Conservation (phyloP, 2,329 filamentous ascomycete species). For the Aspergillus luchuensis region DNA sequence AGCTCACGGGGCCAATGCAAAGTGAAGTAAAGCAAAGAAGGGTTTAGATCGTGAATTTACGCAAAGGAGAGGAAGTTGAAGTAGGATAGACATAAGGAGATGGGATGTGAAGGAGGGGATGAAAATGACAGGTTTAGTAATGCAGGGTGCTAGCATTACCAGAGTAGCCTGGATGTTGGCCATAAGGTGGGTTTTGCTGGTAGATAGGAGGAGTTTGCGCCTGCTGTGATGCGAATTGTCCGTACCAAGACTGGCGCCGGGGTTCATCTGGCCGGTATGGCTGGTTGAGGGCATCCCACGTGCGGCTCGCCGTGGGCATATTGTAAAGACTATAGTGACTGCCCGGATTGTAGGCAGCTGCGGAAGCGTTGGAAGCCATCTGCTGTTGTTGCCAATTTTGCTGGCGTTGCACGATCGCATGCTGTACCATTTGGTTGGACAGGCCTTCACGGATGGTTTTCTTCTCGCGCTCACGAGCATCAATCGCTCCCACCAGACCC, state of each 20-base stretch:
- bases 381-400: constrained; percentile 52
- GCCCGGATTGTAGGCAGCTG: constrained; percentile 17
- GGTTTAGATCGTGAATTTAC: constrained; percentile 11
- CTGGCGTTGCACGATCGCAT: constrained; percentile 70
- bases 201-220: constrained; percentile 28
- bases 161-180: constrained; percentile 31
- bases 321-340: constrained; percentile 34
- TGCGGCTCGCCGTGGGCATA: constrained; percentile 38
- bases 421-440: constrained; percentile 70
- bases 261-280: constrained; percentile 33
- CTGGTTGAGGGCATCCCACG: constrained; percentile 41
- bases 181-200: constrained; percentile 30
- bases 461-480: constrained; percentile 76
- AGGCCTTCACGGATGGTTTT: constrained; percentile 68
- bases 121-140: constrained; percentile 16
- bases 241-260: constrained; percentile 38
- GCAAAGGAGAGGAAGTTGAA: neutral
- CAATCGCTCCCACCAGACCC: constrained; percentile 76
- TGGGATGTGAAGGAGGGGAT: constrained; percentile 1
- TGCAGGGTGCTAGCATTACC: constrained; percentile 27
- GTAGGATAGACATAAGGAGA: neutral
- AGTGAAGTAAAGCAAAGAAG: constrained; percentile 5
- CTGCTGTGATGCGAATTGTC: constrained; percentile 30
- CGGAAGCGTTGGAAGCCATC: constrained; percentile 30
- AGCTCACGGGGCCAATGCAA: constrained; percentile 6